Evolutionary conservation across 176 grass and related monocot species (phyloP), one percentile per base, ranked within the genome.

Genomic region (Rhynchospora pubera): DNA sequence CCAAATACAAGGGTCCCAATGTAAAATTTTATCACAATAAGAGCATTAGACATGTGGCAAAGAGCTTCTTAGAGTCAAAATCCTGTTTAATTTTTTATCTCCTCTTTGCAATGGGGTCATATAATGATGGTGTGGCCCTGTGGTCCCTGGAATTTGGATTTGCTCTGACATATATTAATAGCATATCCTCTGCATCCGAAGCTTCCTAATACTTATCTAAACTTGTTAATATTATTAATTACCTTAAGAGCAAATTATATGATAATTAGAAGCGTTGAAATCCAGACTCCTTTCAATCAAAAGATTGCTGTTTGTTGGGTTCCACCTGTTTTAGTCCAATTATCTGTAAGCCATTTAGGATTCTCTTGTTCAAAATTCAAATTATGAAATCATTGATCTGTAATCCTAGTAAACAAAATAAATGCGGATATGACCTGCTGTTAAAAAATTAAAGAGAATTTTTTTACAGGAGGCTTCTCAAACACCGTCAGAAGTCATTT

Each of bases 121-220:
- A 53, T 75, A 75, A 75, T 53, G 71, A 76, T 45, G 39, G 10
- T 30, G 21, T 53, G 48, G 48, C 5, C 14, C 14, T 81, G 60
- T 81, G 79, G 79, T 81, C 79, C 79, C 53, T 64, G 0, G 1
- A 48, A 64, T 81, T 66, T 66, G 79, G 60, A 81, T 81, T 81
- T 81, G 59, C 56, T 81, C 60, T 63, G 58, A 48, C 58, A 81
- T 52, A 62, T 30, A 76, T 28, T 43, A 13, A 46, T 51, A 10
- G 19, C 11, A 65, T 18, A 65, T 81, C 6, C 62, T 50, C 60
- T 81, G 79, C 43, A 61, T 50, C 79, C 39, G 43, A 65, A 81
- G 60, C 43, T 81, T 81, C 79, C 42, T 81, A 65, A 65, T 81
- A 24, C 30, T 81, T 26, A 24, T 48, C 26, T 60, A 55, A 46